Evolutionary conservation across 371 early-diverging fungal genomes (phyloP).

Genomic region (Lichtheimia ornata): DNA sequence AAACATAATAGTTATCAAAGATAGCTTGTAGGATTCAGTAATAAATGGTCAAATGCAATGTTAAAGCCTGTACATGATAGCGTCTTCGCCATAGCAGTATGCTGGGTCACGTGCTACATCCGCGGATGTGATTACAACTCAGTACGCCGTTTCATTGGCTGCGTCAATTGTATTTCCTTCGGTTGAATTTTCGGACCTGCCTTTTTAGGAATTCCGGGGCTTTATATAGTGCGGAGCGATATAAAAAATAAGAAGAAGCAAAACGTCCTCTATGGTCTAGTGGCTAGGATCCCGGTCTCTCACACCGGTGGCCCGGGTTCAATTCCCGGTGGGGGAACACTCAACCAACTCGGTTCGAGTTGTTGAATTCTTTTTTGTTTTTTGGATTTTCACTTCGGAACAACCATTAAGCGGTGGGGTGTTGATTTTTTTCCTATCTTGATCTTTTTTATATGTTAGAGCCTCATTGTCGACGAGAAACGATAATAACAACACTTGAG

Average conservation of each 20-base stretch:
- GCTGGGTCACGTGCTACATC: background rate
- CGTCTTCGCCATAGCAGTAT: background rate
- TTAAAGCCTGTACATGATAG: no score
- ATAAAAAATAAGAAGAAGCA: background rate
- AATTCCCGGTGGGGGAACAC: conserved; percentile 21
- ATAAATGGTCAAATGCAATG: no score
- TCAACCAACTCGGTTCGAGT: no score
- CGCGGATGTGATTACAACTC: background rate
- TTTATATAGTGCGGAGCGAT: background rate
- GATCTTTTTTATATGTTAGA: no score
- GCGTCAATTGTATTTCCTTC: background rate
- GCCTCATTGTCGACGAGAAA: no score
- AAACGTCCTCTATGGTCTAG: conserved; percentile 16
- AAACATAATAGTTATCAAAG: background rate
- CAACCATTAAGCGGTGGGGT: no score
- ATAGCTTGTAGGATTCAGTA: background rate
- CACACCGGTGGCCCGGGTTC: no score
- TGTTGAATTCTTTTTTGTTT: no score
- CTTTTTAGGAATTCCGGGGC: background rate
- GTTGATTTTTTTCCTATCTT: no score
- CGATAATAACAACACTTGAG: no score
- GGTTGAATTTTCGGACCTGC: background rate
- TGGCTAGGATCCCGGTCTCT: conserved; percentile 22
- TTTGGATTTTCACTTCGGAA: no score
- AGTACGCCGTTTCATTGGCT: background rate